A percentile compares a stretch with the other conserved stretches of the same genome.
These are phyloP conservation scores for Xerocomus tenax DNA, from an alignment of 1,284 basidiomycete species.

Conservation along the genomic window DNA sequence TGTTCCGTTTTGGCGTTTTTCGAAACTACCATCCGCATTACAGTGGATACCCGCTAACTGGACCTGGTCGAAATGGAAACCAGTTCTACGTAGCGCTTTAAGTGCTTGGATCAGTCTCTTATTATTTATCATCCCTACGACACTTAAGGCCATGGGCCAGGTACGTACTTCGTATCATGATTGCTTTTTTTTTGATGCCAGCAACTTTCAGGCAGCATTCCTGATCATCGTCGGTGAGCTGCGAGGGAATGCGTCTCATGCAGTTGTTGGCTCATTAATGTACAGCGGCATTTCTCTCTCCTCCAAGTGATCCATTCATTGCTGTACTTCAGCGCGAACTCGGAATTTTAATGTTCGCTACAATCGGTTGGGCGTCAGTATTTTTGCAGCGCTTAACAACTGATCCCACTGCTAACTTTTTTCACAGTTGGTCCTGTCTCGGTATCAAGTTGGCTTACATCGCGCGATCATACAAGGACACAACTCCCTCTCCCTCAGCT, in stretches of 20 bases:
- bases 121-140: slow-evolving; percentile 52
- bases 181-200: slow-evolving; percentile 6
- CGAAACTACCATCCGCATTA: slow-evolving; percentile 27
- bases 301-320: slow-evolving; percentile 61
- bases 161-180: slow-evolving; percentile 30
- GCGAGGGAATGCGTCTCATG: background rate
- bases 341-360: slow-evolving; percentile 47
- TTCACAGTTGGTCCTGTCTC: slow-evolving; percentile 54
- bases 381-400: background rate
- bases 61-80: slow-evolving; percentile 54
- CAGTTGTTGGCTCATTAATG: slow-evolving; percentile 1
- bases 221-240: slow-evolving; percentile 53
- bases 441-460: slow-evolving; percentile 58
- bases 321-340: slow-evolving; percentile 63
- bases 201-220: slow-evolving; percentile 47
- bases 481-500: slow-evolving; percentile 33
- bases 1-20: background rate
- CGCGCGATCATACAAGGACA: slow-evolving; percentile 42
- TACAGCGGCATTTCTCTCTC: slow-evolving; percentile 56
- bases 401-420: slow-evolving; percentile 2
- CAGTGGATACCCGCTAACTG: slow-evolving; percentile 53
- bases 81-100: slow-evolving; percentile 55
- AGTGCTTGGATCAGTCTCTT: slow-evolving; percentile 57
- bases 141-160: slow-evolving; percentile 51
- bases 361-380: slow-evolving; percentile 57